Base-by-base conservation (phyloP, 148 eudicot genomes). In the Rheum nobile region DNA sequence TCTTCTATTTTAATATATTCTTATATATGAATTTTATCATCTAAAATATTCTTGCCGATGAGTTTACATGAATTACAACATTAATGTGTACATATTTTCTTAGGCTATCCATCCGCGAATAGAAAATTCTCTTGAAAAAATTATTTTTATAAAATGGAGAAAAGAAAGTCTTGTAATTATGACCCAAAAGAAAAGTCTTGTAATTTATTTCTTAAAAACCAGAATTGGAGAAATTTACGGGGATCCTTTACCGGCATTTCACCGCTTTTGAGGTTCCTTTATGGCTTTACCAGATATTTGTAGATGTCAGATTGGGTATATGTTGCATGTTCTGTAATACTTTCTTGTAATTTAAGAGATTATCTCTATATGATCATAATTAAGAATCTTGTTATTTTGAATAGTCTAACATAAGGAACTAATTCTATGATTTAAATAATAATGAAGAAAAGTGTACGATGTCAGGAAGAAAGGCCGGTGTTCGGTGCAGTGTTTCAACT, bases 281-380 rank as follows among this genome's bases (percentile, higher is more conserved):
- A 50, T 50, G 57, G 57, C 57, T 50, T 50, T 50, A 50, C 57
- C 26, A n/a, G 57, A 50, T 21, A 41, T 12, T 50, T 50, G 57
- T 50, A 50, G 57, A n/a, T 50, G 57, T 21, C 57, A 50, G 57
- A 50, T 50, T 50, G 57, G 57, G n/a, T n/a, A n/a, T n/a, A 50
- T 50, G 1, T 1, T 50, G 57, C 57, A 50, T 50, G 57, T 50
- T 50, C 57, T 50, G 9, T 50, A n/a, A 50, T 19, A 12, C 57
- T 50, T 22, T 21, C 13, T 17, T 10, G 1, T 47, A 47, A 47
- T 47, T 13, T 17, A 17, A 13, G 4, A 13, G 13, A 8, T 19
- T 4, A 19, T 47, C 6, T 19, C 1, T 47, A 50, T 50, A n/a
- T 12, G 26, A n/a, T 50, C 57, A 50, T 50, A 50, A 50, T 50